A percentile compares a stretch with the other conserved stretches of the same genome.
These are phyloP conservation scores for Aurinia saxatilis DNA, from an alignment of 345 rosid genomes.

Conservation along the genomic window DNA sequence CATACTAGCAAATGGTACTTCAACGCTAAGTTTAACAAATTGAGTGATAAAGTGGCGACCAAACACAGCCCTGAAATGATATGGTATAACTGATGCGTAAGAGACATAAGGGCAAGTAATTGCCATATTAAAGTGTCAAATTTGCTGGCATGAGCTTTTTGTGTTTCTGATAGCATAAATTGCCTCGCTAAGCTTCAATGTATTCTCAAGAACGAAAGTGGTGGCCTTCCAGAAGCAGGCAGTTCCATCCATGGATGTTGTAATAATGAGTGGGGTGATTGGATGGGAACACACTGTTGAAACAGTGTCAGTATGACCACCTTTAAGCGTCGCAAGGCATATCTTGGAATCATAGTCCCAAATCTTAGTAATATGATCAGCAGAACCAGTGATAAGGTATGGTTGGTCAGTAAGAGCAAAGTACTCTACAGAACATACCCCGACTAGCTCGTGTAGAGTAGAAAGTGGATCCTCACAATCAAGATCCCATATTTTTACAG, in stretches of 20 bases:
- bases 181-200: constrained; percentile 67
- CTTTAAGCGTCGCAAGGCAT: constrained; percentile 71
- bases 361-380: constrained; percentile 89
- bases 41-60: too few relatives aligned
- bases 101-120: too few relatives aligned
- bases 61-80: constrained; percentile 53
- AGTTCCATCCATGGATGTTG: constrained; percentile 85
- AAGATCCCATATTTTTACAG: constrained; percentile 82
- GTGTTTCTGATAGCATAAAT: constrained; percentile 69
- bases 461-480: constrained; percentile 67
- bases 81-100: background rate
- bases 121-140: background rate
- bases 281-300: constrained; percentile 79
- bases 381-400: constrained; percentile 77
- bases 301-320: constrained; percentile 80
- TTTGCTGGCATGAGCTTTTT: constrained; percentile 71
- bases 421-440: constrained; percentile 80
- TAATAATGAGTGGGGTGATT: constrained; percentile 68
- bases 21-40: constrained; percentile 84
- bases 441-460: constrained; percentile 74
- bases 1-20: constrained; percentile 98
- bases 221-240: constrained; percentile 77
- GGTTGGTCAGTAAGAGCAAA: constrained; percentile 63
- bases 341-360: constrained; percentile 76
- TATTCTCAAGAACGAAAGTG: constrained; percentile 70